These are phyloP conservation scores for Xylaria castorea DNA, from an alignment of 495 filamentous ascomycete species.

Conservation along the genomic window DNA sequence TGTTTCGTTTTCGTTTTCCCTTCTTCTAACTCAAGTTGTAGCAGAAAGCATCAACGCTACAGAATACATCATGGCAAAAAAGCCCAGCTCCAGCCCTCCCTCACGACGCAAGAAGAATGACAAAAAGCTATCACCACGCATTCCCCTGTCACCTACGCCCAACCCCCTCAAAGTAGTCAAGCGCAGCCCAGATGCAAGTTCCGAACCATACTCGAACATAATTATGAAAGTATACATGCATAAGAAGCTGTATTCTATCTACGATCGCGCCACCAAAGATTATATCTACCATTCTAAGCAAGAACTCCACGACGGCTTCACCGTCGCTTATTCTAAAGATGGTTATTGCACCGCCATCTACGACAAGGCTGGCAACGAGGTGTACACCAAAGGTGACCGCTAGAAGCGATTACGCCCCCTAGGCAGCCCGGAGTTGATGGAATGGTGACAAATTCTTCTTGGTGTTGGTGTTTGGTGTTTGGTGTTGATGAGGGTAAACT, in stretches of 20 bases:
- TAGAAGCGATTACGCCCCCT: neutral
- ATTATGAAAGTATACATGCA: constrained; percentile 1
- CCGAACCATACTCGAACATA: neutral
- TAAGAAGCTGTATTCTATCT: neutral
- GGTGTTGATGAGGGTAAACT: neutral
- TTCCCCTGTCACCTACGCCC: neutral
- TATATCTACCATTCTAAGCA: neutral
- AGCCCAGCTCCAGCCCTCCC: too few species aligned
- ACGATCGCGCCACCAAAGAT: neutral
- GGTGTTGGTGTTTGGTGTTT: neutral
- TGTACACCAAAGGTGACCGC: neutral
- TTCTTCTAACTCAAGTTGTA: neutral
- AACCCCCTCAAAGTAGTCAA: neutral
- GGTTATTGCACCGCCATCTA: neutral
- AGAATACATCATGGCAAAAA: neutral
- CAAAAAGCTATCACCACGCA: too few species aligned
- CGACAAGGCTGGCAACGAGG: neutral
- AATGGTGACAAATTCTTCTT: neutral
- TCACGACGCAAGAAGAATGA: too few species aligned
- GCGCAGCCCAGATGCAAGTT: too few species aligned
- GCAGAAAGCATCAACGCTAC: neutral
- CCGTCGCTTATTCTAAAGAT: neutral
- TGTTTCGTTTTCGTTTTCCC: neutral
- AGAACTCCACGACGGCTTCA: too few species aligned
- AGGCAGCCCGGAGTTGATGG: neutral